Evolutionary conservation across 345 rosid genomes (phyloP), one percentile per base, ranked within the genome.

Genomic region (Pugionium cornutum): DNA sequence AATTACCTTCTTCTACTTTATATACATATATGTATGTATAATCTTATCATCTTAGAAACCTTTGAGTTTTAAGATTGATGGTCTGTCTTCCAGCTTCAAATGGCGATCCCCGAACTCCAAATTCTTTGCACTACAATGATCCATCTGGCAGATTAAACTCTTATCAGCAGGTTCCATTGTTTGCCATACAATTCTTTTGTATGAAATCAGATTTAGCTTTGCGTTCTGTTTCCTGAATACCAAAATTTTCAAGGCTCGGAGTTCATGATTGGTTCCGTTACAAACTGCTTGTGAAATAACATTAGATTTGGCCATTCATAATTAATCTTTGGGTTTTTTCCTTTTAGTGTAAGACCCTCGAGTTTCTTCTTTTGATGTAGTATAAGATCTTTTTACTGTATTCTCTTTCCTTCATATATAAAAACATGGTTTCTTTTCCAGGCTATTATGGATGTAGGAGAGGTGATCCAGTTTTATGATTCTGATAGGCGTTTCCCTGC

Each of bases 371-470:
- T 50, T n/a, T 39, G 30, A 29, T 51, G 29, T 25, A 6, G 10
- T 46, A 54, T 11, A 18, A 33, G 18, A 25, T 66, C 11, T 45
- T 8, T 28, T 4, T 58, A 31, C 31, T 39, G 11, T 28, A 33
- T 67, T 7, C 10, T 35, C 42, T 31, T 29, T 65, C 11, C 1
- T 8, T 36, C 4, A 25, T 28, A 26, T 57, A 9, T 47, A 30
- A 36, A 30, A 45, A 54, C 46, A 37, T 70, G 53, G 27, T 67
- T 35, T 68, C 25, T 32, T 67, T 68, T 62, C 29, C 78, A 89
- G 98, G 92, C 98, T 69, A 87, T 92, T 66, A 75, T 70, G 81
- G 95, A 87, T 53, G 89, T 84, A 48, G 98, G 96, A 51, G 88
- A 92, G 77, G 95, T 89, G 2, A 81, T 89, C 49, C 89, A 92